Percentiles rank a stretch among this genome's conserved stretches.
Conservation (phyloP, 345 rosid species). For the Citrus hindsii region DNA sequence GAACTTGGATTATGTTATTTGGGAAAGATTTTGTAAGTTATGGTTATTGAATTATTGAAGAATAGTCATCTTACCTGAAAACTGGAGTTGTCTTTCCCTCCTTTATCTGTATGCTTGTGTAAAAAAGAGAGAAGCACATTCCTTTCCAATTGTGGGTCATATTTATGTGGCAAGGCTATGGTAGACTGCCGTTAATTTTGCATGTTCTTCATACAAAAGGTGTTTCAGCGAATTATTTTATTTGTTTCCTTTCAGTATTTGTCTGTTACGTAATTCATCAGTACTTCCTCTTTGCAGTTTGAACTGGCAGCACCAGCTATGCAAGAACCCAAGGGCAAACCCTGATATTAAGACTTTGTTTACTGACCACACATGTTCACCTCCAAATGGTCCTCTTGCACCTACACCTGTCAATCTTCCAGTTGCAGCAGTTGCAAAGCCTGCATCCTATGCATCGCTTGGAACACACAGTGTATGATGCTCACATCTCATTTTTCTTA, state of each 20-base stretch:
- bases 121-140: not conserved
- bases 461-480: constrained; percentile 58
- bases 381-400: constrained; percentile 67
- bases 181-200: not conserved
- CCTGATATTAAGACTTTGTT: constrained; percentile 86
- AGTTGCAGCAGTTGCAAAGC: constrained; percentile 53
- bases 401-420: constrained; percentile 59
- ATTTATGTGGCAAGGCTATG: not conserved
- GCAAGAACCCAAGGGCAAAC: constrained; percentile 80
- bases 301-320: constrained; percentile 92
- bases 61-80: not conserved
- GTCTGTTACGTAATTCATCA: not conserved
- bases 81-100: not conserved
- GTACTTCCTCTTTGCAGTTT: constrained; percentile 43
- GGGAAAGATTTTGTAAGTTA: not conserved
- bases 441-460: constrained; percentile 48
- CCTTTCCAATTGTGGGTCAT: not conserved
- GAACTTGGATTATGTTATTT: not conserved
- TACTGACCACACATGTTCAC: constrained; percentile 66
- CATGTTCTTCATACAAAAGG: not conserved
- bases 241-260: not conserved
- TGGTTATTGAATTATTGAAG: not conserved
- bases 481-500: not conserved
- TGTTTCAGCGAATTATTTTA: not conserved
- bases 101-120: not conserved